These are phyloP conservation scores for Parastagonospora avenae DNA, from an alignment of 2,329 filamentous ascomycete species.

Conservation along the genomic window DNA sequence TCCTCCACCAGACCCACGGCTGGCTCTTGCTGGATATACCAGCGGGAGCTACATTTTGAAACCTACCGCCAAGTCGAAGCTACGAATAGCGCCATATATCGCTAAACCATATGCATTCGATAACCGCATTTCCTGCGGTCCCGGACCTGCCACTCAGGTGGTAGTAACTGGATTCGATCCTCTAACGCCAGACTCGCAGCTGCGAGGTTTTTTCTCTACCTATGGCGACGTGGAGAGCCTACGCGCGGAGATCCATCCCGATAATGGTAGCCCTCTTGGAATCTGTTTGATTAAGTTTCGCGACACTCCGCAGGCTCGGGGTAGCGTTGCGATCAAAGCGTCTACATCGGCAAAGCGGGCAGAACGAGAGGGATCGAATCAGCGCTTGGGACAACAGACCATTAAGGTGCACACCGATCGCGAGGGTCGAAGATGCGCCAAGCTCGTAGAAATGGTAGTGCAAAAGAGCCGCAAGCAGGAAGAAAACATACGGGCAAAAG, in stretches of 20 bases:
- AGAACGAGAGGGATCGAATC: conserved; percentile 75
- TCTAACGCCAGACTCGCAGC: conserved; percentile 76
- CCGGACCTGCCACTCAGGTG: conserved; percentile 86
- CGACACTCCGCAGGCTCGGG: conserved; percentile 65
- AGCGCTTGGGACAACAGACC: conserved; percentile 76
- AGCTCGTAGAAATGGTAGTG: conserved; percentile 76
- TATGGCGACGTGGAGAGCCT: conserved; percentile 90
- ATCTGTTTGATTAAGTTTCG: conserved; percentile 91
- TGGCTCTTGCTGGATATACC: conserved; percentile 68
- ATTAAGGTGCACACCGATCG: conserved; percentile 88
- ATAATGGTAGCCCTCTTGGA: conserved; percentile 90
- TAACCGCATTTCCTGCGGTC: conserved; percentile 79
- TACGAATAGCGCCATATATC: conserved; percentile 76
- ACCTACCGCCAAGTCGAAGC: conserved; percentile 68
- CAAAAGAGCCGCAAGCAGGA: conserved; percentile 70
- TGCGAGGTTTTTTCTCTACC: conserved; percentile 75
- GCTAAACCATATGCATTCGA: conserved; percentile 84
- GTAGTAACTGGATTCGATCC: conserved; percentile 97
- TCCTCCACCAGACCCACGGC: conserved; percentile 80
- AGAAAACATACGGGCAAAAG: conserved; percentile 49
- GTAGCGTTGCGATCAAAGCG: conserved; percentile 64
- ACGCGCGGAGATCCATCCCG: conserved; percentile 92
- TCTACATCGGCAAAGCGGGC: conserved; percentile 82
- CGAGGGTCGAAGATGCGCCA: conserved; percentile 80
- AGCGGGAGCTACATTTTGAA: conserved; percentile 53